Evolutionary conservation across 495 filamentous ascomycete species (phyloP).

Genomic region (Neurospora sp.): DNA sequence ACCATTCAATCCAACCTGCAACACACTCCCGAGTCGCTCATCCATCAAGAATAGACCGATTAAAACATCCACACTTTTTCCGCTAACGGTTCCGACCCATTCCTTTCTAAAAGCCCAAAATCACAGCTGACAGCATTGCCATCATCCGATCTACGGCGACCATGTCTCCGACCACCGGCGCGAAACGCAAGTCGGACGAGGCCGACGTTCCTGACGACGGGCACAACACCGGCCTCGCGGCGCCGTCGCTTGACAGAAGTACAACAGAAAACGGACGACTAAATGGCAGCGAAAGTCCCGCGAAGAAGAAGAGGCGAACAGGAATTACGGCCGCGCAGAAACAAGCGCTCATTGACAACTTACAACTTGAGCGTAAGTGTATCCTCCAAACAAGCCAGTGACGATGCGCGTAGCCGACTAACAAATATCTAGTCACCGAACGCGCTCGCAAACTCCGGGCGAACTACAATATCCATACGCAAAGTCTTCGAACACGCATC

Average conservation of each 20-base stretch:
- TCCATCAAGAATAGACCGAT: background rate
- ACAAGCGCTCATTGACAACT: conserved; percentile 81
- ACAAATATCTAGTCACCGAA: conserved; percentile 61
- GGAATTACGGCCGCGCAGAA: conserved; percentile 72
- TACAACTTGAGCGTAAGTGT: conserved; percentile 80
- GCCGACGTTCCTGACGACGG: conserved; percentile 25
- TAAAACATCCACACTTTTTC: background rate
- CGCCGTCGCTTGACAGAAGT: conserved; percentile 1
- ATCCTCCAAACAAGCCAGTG: background rate
- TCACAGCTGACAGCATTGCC: background rate
- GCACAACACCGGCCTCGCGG: conserved; percentile 15
- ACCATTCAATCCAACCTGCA: background rate
- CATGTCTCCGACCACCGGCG: conserved; percentile 46
- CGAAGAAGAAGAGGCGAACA: conserved; percentile 48
- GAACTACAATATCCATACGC: conserved; percentile 80
- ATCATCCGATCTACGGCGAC: background rate
- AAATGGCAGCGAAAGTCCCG: conserved; percentile 45
- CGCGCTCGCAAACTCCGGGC: conserved; percentile 83
- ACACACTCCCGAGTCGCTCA: conserved; percentile 7
- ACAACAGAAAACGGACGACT: conserved; percentile 32
- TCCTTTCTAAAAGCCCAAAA: background rate
- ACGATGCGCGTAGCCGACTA: conserved; percentile 7
- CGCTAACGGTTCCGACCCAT: background rate
- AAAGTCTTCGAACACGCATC: conserved; percentile 73
- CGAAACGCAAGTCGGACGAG: conserved; percentile 53